phyloP scores from a whole-genome alignment of 768 basidiomycete genomes.

The Rhodotorula babjevae region DNA sequence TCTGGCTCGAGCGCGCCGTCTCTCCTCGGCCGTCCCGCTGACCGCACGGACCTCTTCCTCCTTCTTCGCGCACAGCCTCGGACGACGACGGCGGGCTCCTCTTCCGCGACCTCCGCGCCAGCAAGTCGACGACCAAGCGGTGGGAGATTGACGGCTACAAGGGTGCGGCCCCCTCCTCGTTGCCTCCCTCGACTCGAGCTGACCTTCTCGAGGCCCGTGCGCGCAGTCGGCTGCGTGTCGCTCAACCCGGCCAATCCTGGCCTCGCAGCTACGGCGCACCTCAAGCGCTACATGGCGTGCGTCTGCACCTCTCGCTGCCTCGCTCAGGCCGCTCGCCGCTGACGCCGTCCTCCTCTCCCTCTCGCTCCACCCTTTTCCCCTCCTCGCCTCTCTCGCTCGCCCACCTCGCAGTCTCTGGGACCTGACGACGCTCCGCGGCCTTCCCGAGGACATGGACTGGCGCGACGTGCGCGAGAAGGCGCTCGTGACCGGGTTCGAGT shows the following conservation, averaged over 20 bases:
- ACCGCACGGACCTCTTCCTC: conserved; percentile 6
- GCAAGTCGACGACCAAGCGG: conserved; percentile 27
- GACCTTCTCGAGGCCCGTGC: too few relatives aligned
- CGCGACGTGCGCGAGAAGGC: conserved; percentile 28
- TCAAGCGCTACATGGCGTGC: conserved; percentile 35
- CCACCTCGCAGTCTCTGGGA: conserved; percentile 35
- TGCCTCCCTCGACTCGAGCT: neutral
- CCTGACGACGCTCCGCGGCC: conserved; percentile 23
- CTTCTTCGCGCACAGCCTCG: neutral
- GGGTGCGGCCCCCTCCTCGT: neutral
- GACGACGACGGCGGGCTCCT: conserved; percentile 36
- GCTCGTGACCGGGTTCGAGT: conserved; percentile 34
- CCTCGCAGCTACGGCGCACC: conserved; percentile 38
- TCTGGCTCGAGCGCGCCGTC: neutral
- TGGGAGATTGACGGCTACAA: conserved; percentile 38
- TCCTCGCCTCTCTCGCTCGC: too few relatives aligned
- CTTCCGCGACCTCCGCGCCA: conserved; percentile 35
- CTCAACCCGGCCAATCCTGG: conserved; percentile 37
- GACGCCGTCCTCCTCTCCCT: neutral
- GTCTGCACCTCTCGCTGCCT: neutral
- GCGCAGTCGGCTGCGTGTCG: conserved; percentile 34
- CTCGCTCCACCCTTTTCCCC: neutral
- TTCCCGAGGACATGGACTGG: neutral
- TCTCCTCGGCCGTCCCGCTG: too few relatives aligned
- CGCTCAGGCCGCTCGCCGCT: too few relatives aligned